Evolutionary conservation across 352 stramenopile species (phyloP), one percentile per base, ranked within the genome.

Genomic region (Globisporangium carolinianum): DNA sequence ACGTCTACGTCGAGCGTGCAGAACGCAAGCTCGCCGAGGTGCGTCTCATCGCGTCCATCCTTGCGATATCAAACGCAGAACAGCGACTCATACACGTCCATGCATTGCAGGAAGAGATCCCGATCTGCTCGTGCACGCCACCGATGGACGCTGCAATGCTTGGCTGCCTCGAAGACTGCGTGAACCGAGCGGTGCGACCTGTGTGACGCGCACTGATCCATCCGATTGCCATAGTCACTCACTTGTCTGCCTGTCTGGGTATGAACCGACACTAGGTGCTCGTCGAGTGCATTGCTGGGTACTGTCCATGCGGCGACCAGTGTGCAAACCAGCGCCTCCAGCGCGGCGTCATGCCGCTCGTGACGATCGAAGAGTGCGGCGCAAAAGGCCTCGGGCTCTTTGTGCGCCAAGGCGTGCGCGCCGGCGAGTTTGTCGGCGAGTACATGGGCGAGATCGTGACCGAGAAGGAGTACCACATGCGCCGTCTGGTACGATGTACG

Each of bases 361-460:
- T 63, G 4, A 50, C 86, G 56, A 67, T 92, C 47, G 64, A 85
- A 8, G 55, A 79, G n/a, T 86, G 73, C 45, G 83, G 72, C 1
- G 65, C 65, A 14, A 92, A 91, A 63, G 83, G 83, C 0, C 67
- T 93, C 8, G 83, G 83, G 24, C 62, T 92, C 54, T 66, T 60
- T 24, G 46, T 74, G 32, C 42, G 69, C 24, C 71, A 87, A 62
- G 57, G 80, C 36, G 74, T 93, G 43, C 72, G 73, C 37, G 62
- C 68, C 4, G 73, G 76, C 35, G 73, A 84, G 5, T 92, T 91
- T 37, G 76, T 94, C 14, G 80, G 70, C 35, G 84, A 94, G 63
- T 94, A 94, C 52, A 83, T 88, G 71, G 84, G 84, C 56, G 83
- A 93, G 56, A 90, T 93, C 49, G 79, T 92, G 51, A 91, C 83